Evolutionary conservation across 2,329 filamentous ascomycete genomes (phyloP).

Genomic region (Neonectria sp.): DNA sequence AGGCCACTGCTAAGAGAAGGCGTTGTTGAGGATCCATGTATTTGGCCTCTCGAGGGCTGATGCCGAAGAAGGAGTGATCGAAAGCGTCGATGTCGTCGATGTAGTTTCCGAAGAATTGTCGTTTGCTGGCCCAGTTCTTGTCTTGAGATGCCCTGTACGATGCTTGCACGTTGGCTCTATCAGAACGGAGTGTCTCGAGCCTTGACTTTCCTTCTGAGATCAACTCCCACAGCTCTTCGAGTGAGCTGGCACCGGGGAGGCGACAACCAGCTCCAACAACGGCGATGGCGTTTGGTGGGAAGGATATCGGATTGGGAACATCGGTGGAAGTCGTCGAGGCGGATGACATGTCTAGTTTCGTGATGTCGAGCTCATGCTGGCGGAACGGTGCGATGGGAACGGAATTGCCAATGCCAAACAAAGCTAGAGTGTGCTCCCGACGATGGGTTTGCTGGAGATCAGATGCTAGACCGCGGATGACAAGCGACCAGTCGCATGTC

Average conservation of each 20-base stretch:
- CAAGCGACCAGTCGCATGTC: constrained; percentile 32
- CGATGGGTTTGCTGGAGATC: constrained; percentile 28
- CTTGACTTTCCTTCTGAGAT: constrained; percentile 30
- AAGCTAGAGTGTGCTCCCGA: constrained; percentile 26
- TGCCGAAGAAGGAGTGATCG: constrained; percentile 60
- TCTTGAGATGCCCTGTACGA: constrained; percentile 34
- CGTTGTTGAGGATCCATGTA: constrained; percentile 59
- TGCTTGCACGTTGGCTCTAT: constrained; percentile 31
- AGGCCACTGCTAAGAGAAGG: constrained; percentile 56
- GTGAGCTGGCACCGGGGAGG: constrained; percentile 36
- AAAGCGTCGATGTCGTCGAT: constrained; percentile 47
- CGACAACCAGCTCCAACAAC: constrained; percentile 44
- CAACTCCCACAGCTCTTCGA: constrained; percentile 43
- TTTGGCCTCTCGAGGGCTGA: constrained; percentile 53
- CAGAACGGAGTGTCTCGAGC: constrained; percentile 26
- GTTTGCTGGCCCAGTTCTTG: constrained; percentile 26
- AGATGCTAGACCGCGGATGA: constrained; percentile 24
- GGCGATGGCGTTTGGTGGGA: constrained; percentile 37
- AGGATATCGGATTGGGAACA: constrained; percentile 1
- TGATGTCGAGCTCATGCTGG: constrained; percentile 28
- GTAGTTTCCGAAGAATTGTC: constrained; percentile 33
- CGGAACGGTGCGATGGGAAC: constrained; percentile 27
- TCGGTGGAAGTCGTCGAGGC: background rate
- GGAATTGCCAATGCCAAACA: constrained; percentile 37
- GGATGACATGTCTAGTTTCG: constrained; percentile 31